Evolutionary conservation across 495 filamentous ascomycete species (phyloP), one percentile per base, ranked within the genome.

Genomic region (Xylaria intraflava): DNA sequence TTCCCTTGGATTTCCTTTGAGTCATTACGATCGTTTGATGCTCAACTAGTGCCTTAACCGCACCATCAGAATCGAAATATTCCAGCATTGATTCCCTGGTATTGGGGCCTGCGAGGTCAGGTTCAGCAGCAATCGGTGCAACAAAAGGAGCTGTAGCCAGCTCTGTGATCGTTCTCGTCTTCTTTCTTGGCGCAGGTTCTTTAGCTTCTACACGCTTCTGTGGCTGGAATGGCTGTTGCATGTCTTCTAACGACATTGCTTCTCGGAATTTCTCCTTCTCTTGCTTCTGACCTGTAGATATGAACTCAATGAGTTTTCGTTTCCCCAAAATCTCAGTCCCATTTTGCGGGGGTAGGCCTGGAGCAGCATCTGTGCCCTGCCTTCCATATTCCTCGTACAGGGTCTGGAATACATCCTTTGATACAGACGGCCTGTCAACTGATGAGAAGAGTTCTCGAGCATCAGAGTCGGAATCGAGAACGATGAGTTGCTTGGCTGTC

Each of bases 151-250:
- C 84, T 3, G 84, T 96, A 22, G 90, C 89, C 40, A 86, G 72
- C 47, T 85, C 89, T 2, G 92, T 97, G 48, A 97, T 84, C 6
- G 92, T 97, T 35, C 81, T 84, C 0, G 84, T 69, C 64, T 88
- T 91, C 70, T 87, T 95, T 57, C 80, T 82, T 26, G 76, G 78
- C 16, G 26, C 46, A 12, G 48, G 38, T 49, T 71, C 71, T 58
- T 77, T 86, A 70, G 60, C 58, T 26, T 41, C 36, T 23, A 1
- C 26, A 12, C 14, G 27, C 55, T 75, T 85, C 66, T 76, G 75
- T 8, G 65, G 59, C 12, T 35, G 58, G 39, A 22, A 65, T 52
- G 19, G 57, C 49, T 1, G 62, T 47, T 19, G 61, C 51, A 35
- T 61, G 36, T 30, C 20, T 22, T 35, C 17, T n/a, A 38, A 30